These are phyloP conservation scores for Colletotrichum costaricense DNA, from an alignment of 2,329 filamentous ascomycete genomes.

Conservation along the genomic window DNA sequence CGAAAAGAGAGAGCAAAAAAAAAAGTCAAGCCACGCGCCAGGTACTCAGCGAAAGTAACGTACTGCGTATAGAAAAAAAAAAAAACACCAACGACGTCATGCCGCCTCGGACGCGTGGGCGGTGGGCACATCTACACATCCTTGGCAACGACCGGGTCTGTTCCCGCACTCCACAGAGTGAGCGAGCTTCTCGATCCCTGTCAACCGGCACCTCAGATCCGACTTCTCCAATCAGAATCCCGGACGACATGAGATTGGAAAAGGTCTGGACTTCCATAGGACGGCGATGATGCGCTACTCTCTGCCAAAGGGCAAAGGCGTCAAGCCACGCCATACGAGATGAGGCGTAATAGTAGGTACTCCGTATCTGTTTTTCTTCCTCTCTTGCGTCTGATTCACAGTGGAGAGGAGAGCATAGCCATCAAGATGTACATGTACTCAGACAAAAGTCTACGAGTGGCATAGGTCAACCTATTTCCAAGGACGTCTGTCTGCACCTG, in stretches of 20 bases:
- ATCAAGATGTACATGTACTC: too few species aligned
- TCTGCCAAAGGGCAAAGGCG: neutral
- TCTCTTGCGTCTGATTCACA: neutral
- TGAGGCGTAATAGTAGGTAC: neutral
- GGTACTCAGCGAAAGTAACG: too few species aligned
- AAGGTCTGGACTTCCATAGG: constrained; percentile 2
- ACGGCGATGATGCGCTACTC: neutral
- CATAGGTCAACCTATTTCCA: too few species aligned
- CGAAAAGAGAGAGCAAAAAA: neutral
- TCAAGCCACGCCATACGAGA: constrained; percentile 28
- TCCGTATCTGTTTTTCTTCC: neutral
- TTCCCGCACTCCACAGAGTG: constrained; percentile 3
- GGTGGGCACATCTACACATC: neutral
- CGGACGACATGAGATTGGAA: neutral
- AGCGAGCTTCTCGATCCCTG: neutral
- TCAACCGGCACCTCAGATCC: constrained; percentile 29
- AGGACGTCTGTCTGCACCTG: too few species aligned
- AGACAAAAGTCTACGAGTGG: too few species aligned
- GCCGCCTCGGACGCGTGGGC: constrained; percentile 28
- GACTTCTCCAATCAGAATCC: constrained; percentile 29
- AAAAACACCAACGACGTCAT: constrained; percentile 25
- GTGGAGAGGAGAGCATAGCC: too few species aligned
- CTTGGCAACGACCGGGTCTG: constrained; percentile 17
- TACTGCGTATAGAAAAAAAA: neutral
- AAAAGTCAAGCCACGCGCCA: neutral